Percentiles rank a stretch among this genome's conserved stretches.
Evolutionary conservation across 345 rosid genomes (phyloP).

Genomic region (Citrus cavaleriei): DNA sequence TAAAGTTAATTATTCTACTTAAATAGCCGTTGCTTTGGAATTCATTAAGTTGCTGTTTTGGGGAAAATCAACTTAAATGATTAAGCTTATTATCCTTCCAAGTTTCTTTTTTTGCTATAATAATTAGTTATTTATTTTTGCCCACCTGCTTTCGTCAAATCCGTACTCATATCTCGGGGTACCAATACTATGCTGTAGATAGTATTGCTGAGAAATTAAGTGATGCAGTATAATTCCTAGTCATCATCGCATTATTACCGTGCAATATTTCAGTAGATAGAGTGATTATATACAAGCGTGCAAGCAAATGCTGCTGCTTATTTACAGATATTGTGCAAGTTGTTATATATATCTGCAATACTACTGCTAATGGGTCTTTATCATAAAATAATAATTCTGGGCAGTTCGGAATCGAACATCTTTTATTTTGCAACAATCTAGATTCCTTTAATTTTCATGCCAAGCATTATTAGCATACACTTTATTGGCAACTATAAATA

Average conservation of each 20-base stretch:
- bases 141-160: slow-evolving; percentile 10
- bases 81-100: slow-evolving; percentile 1
- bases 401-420: slow-evolving; percentile 12
- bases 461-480: too few species aligned
- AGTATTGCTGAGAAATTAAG: background rate
- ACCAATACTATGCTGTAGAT: too few species aligned
- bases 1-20: slow-evolving; percentile 1
- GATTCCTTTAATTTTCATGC: too few species aligned
- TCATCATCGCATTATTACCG: too few species aligned
- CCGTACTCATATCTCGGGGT: too few species aligned
- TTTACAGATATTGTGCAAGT: too few species aligned
- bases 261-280: too few species aligned
- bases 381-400: background rate
- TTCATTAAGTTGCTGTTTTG: background rate
- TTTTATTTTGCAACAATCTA: background rate
- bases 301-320: too few species aligned
- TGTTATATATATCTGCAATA: background rate
- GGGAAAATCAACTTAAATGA: background rate
- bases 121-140: background rate
- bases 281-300: too few species aligned
- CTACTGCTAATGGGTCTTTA: background rate
- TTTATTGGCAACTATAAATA: slow-evolving; percentile 3
- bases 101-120: background rate
- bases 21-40: slow-evolving; percentile 5
- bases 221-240: background rate